phyloP scores from a whole-genome alignment of 2,329 filamentous ascomycete species.

The Fusarium foetens region DNA sequence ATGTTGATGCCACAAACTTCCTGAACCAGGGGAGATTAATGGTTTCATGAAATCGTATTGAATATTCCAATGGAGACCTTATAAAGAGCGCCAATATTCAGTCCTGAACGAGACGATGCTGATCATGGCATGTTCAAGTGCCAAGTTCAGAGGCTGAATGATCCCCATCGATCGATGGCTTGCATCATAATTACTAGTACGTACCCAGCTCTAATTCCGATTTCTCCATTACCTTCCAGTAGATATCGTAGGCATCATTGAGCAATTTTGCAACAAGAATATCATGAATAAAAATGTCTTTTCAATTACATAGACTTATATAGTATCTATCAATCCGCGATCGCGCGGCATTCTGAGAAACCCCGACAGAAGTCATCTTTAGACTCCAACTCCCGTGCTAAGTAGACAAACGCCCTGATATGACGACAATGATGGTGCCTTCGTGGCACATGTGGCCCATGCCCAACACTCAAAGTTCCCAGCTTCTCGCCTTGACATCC shows the following conservation, averaged over 20 bases:
- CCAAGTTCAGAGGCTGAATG: not conserved
- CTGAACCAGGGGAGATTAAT: not conserved
- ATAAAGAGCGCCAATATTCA: not conserved
- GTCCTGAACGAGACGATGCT: not conserved
- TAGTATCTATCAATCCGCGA: constrained; percentile 30
- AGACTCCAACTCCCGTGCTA: constrained; percentile 43
- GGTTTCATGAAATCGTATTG: not conserved
- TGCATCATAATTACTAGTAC: not conserved
- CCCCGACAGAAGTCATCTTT: constrained; percentile 18
- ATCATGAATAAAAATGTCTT: constrained; percentile 3
- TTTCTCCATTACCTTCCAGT: not conserved
- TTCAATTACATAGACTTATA: constrained; percentile 33
- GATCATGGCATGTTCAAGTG: not conserved
- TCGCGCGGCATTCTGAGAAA: constrained; percentile 25
- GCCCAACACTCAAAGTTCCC: constrained; percentile 13
- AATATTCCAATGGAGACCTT: not conserved
- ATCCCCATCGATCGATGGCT: not conserved
- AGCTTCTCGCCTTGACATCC: constrained; percentile 29
- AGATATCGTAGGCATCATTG: not conserved
- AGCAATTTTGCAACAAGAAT: not conserved
- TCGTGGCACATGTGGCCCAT: constrained; percentile 16
- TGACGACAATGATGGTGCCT: constrained; percentile 37
- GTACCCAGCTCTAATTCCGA: not conserved
- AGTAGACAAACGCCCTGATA: constrained; percentile 40
- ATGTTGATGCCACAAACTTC: not conserved